Percentiles rank a stretch among this genome's conserved stretches.
Conservation (phyloP, 176 grass and related monocot species). For the Avena atlantica region DNA sequence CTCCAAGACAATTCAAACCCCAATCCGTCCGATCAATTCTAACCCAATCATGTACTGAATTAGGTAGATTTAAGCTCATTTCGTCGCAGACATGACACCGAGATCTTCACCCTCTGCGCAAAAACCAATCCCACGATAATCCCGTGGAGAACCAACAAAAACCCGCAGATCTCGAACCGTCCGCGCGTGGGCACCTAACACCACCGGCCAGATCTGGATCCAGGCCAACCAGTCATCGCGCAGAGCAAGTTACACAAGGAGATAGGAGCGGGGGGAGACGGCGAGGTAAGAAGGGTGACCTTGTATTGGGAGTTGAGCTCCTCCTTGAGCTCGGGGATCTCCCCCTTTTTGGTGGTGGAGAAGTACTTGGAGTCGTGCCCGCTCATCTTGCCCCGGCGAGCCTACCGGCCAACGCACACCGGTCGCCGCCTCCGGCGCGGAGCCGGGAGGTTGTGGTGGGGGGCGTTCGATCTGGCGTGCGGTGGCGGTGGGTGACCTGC, state of each 20-base stretch:
- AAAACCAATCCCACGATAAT: slow-evolving; percentile 29
- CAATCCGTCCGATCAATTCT: slow-evolving; percentile 3
- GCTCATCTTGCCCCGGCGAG: slow-evolving; percentile 71
- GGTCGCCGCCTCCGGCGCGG: slow-evolving; percentile 24
- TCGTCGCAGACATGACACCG: background rate
- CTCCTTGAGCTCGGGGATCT: slow-evolving; percentile 99
- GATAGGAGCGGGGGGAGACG: background rate
- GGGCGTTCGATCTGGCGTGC: slow-evolving; percentile 41
- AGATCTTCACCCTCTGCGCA: slow-evolving; percentile 9
- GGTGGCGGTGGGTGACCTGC: slow-evolving; percentile 25
- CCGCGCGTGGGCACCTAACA: background rate
- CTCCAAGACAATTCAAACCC: background rate
- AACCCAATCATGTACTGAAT: background rate
- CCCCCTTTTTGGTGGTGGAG: slow-evolving; percentile 99
- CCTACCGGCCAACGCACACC: slow-evolving; percentile 28
- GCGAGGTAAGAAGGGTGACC: slow-evolving; percentile 37
- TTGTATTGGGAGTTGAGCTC: slow-evolving; percentile 99
- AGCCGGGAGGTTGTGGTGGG: slow-evolving; percentile 23
- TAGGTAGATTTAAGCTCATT: slow-evolving; percentile 18
- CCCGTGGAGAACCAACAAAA: slow-evolving; percentile 8
- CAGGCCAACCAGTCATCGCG: slow-evolving; percentile 1
- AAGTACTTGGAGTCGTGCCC: slow-evolving; percentile 99
- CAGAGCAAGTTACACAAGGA: background rate
- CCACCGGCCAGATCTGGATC: slow-evolving; percentile 57
- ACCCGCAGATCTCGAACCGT: slow-evolving; percentile 52